Evolutionary conservation across 805 yeast species (phyloP).

Genomic region (Scheffersomyces amazonensis): DNA sequence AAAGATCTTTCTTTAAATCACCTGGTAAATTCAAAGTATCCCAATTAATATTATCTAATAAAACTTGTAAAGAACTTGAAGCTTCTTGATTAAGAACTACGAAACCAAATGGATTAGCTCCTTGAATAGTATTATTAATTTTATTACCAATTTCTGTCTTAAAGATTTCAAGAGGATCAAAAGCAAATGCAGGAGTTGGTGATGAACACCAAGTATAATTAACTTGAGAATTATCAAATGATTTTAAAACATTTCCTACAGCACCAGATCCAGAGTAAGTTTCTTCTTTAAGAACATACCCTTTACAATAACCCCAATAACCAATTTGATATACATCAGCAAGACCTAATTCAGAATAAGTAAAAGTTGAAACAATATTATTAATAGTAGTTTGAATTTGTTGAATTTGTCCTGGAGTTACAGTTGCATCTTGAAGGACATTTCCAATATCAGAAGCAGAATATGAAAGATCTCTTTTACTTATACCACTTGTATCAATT

Average conservation of each 20-base stretch:
- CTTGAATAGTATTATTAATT: constrained; percentile 18
- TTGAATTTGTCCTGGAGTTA: constrained; percentile 5
- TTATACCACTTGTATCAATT: constrained; percentile 14
- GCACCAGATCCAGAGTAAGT: constrained; percentile 3
- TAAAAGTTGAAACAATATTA: constrained; percentile 15
- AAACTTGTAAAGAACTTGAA: constrained; percentile 17
- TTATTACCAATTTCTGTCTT: constrained; percentile 29
- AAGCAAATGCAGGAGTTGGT: constrained; percentile 53
- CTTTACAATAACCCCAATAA: constrained; percentile 45
- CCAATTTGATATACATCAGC: constrained; percentile 38
- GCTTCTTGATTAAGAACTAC: constrained; percentile 13
- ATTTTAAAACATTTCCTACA: constrained; percentile 4
- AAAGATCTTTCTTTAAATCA: constrained; percentile 44
- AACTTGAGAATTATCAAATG: constrained; percentile 22
- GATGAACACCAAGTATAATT: constrained; percentile 49
- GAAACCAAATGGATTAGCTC: constrained; percentile 23
- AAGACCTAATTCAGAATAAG: constrained; percentile 33
- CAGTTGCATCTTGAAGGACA: background rate
- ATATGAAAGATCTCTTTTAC: constrained; percentile 10
- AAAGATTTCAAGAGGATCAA: constrained; percentile 47
- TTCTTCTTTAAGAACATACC: constrained; percentile 11
- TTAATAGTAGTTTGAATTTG: constrained; percentile 14
- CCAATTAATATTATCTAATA: constrained; percentile 19
- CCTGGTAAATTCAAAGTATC: constrained; percentile 51
- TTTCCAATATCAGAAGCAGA: constrained; percentile 3